Base-by-base conservation (phyloP, 2,329 filamentous ascomycete species). In the Fusarium xylarioides region DNA sequence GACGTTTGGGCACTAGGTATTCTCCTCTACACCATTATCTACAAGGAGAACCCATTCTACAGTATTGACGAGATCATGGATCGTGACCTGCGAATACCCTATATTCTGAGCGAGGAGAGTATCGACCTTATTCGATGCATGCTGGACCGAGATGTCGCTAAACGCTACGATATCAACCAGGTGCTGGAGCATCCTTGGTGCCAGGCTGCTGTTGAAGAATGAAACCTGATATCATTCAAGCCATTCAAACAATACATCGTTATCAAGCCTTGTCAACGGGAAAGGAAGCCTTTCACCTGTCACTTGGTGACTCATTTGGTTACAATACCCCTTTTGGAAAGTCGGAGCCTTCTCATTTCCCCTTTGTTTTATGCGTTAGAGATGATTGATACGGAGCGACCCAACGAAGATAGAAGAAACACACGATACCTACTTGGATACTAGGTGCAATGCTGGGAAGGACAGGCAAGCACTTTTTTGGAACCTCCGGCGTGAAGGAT, bases 31-130 rank as follows among this genome's bases (percentile, higher is more conserved):
- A 99, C 96, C 34, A 98, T 99, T 79, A 93, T 98, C 79, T 99
- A 99, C 88, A 99, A 98, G 84, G 96, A 99, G 84, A 99, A 99
- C 80, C 95, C 96, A 2, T 99, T 98, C 82, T 98, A 98, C 87
- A 97, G 93, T 82, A 96, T 98, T 78, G 96, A 99, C 82, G 96
- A 99, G 86, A 99, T 99, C 79, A 97, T 98, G 90, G 96, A 99
- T 81, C 95, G 95, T 79, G 95, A 98, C 77, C 86, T 99, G 66
- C 90, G 96, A 53, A 92, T 99, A 34, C 96, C 96, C 0, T 98
- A 93, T 81, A 89, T 92, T 38, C 91, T 95, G 85, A 95, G 94
- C 81, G 95, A 98, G 73, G 92, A 95, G 74, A 97, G 95, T 81
- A 97, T 99, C 74, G 92, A 98, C 77, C 86, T 99, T 58, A 93